These are phyloP conservation scores for Tardiomyces depauwii DNA, from an alignment of 1,139 yeast species.

Conservation along the genomic window DNA sequence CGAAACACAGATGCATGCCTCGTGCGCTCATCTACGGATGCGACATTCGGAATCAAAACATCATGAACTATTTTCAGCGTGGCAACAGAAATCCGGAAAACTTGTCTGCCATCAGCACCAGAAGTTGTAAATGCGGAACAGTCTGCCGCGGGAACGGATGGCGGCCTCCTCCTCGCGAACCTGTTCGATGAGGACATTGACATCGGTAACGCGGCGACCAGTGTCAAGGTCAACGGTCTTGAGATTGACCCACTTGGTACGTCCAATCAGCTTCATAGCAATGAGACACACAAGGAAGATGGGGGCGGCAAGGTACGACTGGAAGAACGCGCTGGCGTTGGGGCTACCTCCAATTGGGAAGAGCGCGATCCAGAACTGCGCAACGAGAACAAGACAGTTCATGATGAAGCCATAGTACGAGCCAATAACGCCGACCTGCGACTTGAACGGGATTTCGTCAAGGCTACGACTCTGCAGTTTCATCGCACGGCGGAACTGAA, in stretches of 20 bases:
- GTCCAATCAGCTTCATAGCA: constrained; percentile 39
- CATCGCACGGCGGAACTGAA: constrained; percentile 70
- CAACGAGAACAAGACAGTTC: constrained; percentile 52
- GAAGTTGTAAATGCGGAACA: constrained; percentile 28
- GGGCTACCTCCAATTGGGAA: constrained; percentile 43
- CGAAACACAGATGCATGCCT: too few species aligned
- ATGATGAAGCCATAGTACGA: constrained; percentile 52
- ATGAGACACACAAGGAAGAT: constrained; percentile 37
- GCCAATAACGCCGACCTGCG: constrained; percentile 60
- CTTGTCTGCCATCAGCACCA: constrained; percentile 31
- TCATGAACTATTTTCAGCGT: too few species aligned
- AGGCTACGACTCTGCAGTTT: constrained; percentile 48
- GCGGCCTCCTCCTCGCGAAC: constrained; percentile 34
- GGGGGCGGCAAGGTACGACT: constrained; percentile 40
- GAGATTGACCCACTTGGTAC: constrained; percentile 31
- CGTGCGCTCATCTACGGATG: too few species aligned
- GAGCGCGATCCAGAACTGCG: constrained; percentile 72
- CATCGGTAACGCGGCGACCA: constrained; percentile 43
- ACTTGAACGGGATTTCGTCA: constrained; percentile 53
- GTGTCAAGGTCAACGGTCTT: constrained; percentile 32
- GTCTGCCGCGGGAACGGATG: constrained; percentile 25
- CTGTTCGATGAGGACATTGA: constrained; percentile 40
- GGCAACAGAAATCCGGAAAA: too few species aligned
- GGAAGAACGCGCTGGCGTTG: constrained; percentile 34
- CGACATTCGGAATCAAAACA: too few species aligned